Conservation (phyloP, 345 rosid species). For the Turritis glabra region DNA sequence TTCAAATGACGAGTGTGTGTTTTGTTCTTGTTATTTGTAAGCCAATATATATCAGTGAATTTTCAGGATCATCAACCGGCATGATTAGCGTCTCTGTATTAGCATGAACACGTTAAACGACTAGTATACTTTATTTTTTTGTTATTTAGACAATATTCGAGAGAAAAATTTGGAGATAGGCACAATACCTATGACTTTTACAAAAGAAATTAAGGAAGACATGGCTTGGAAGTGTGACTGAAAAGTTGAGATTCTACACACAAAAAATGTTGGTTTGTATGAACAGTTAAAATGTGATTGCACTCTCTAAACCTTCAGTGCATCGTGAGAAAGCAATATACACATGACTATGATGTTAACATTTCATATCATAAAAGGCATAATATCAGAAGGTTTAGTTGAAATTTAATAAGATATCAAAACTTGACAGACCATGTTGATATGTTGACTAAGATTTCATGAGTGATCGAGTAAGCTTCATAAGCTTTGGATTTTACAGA, state of each 20-base stretch:
- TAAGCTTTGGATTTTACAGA: not conserved
- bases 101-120: no score
- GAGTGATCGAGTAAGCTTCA: not conserved
- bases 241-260: not conserved
- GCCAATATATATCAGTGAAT: no score
- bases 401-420: not conserved
- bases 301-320: not conserved
- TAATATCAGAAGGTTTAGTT: not conserved
- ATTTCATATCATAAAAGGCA: not conserved
- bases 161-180: not conserved
- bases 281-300: constrained; percentile 17
- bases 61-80: not conserved
- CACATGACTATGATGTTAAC: constrained; percentile 7
- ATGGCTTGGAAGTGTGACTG: constrained; percentile 18
- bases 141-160: not conserved
- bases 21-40: no score
- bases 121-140: no score
- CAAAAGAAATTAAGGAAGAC: not conserved
- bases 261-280: not conserved
- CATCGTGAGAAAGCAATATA: not conserved
- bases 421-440: not conserved
- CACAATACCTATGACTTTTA: not conserved
- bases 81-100: not conserved
- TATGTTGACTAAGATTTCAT: not conserved
- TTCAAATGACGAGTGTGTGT: no score